Percentiles rank a stretch among this genome's conserved stretches.
These are phyloP conservation scores for Tricholoma sp. DNA, from an alignment of 768 basidiomycete species.

Conservation along the genomic window DNA sequence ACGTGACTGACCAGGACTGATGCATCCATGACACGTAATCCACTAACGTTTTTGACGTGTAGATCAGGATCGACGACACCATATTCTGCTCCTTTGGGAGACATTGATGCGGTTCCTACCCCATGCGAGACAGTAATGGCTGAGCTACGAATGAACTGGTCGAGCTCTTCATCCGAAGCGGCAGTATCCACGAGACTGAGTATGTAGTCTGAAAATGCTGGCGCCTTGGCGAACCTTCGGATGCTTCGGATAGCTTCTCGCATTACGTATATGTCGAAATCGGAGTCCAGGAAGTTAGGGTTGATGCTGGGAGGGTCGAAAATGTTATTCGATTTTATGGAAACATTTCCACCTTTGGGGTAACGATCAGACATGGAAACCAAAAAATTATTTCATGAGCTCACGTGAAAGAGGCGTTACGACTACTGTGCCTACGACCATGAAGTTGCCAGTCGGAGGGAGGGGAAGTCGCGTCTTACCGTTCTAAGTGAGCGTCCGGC, in stretches of 20 bases:
- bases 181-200: constrained; percentile 4
- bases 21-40: constrained; percentile 35
- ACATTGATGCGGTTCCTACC: constrained; percentile 30
- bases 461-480: constrained; percentile 17
- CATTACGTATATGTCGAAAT: constrained; percentile 23
- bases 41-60: constrained; percentile 30
- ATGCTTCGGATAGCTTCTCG: constrained; percentile 20
- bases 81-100: constrained; percentile 17
- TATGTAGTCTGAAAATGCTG: constrained; percentile 23
- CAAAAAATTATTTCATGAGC: background rate
- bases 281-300: constrained; percentile 36
- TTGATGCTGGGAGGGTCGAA: constrained; percentile 44
- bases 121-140: constrained; percentile 27
- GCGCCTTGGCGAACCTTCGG: constrained; percentile 18
- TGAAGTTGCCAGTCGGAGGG: constrained; percentile 23
- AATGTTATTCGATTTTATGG: constrained; percentile 33
- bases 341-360: constrained; percentile 20
- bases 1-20: constrained; percentile 25
- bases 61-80: constrained; percentile 36
- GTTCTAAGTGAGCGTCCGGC: constrained; percentile 5
- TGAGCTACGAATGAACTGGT: constrained; percentile 19
- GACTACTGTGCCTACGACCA: constrained; percentile 19
- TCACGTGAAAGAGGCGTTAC: constrained; percentile 25
- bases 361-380: background rate
- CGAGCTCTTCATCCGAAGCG: constrained; percentile 22